These are phyloP conservation scores for Polyporus arcularius DNA, from an alignment of 768 basidiomycete genomes.

Conservation along the genomic window DNA sequence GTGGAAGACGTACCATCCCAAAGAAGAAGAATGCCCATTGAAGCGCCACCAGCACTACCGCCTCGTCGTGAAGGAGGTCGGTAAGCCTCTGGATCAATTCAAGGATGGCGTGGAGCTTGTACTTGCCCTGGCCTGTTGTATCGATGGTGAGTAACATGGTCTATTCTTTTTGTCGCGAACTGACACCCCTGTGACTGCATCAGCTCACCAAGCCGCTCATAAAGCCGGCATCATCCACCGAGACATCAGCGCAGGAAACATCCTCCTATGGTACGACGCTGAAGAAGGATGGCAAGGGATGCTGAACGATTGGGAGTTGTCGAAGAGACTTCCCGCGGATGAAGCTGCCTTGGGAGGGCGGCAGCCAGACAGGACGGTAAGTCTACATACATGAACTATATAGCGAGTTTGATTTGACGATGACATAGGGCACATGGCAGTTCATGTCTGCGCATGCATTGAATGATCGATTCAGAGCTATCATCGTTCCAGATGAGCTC, in stretches of 20 bases:
- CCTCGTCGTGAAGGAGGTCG: slow-evolving; percentile 5
- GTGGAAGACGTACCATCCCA: neutral
- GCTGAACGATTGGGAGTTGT: slow-evolving; percentile 14
- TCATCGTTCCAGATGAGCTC: too few relatives aligned
- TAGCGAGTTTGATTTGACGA: too few relatives aligned
- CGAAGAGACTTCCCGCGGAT: neutral
- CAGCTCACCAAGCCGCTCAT: slow-evolving; percentile 1
- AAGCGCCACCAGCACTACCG: slow-evolving; percentile 5
- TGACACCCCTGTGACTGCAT: neutral
- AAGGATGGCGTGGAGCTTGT: neutral
- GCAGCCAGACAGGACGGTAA: neutral
- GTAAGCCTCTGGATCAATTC: neutral
- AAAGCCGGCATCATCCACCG: slow-evolving; percentile 2
- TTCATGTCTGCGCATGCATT: too few relatives aligned
- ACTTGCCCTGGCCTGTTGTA: neutral
- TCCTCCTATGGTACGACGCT: neutral
- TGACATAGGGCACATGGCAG: neutral
- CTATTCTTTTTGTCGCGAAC: too few relatives aligned
- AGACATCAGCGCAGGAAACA: slow-evolving; percentile 10
- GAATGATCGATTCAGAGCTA: too few relatives aligned
- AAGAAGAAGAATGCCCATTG: neutral
- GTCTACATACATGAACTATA: neutral
- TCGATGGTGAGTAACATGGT: neutral
- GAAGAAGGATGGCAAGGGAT: neutral
- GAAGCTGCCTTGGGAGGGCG: neutral